Conservation (phyloP, 345 rosid species). For the Citrus medica region DNA sequence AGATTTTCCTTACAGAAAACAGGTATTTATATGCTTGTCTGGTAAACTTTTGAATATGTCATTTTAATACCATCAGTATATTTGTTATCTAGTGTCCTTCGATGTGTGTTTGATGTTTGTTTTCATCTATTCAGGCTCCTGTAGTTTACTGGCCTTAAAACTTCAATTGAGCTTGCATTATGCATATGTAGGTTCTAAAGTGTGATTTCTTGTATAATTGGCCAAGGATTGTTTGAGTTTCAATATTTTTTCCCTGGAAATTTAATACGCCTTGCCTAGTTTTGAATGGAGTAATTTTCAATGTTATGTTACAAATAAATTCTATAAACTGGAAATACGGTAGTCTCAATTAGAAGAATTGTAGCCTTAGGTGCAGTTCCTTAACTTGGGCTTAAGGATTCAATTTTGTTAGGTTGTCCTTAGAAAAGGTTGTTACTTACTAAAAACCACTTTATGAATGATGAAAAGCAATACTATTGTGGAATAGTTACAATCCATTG, state of each 20-base stretch:
- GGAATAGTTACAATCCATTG: not conserved
- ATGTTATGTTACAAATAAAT: no score
- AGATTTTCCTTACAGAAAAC: slow-evolving; percentile 77
- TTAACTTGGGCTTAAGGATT: not conserved
- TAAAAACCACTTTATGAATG: not conserved
- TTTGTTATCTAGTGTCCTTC: not conserved
- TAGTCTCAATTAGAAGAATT: not conserved
- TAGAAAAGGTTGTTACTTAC: not conserved
- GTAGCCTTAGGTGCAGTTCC: not conserved
- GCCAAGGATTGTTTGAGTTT: not conserved
- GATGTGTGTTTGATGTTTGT: not conserved
- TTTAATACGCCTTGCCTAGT: no score
- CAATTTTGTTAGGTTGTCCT: not conserved
- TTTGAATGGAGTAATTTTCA: no score
- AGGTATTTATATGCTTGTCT: slow-evolving; percentile 40
- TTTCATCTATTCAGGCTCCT: not conserved
- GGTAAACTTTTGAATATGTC: not conserved
- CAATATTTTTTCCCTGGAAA: not conserved
- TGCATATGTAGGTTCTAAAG: not conserved
- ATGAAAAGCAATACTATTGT: no score
- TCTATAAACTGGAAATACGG: not conserved
- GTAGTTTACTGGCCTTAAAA: not conserved
- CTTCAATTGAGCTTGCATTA: not conserved
- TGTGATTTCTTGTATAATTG: not conserved
- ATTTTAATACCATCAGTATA: not conserved